Conservation (phyloP, 2,329 filamentous ascomycete genomes). For the Ramularia collo-cygni region DNA sequence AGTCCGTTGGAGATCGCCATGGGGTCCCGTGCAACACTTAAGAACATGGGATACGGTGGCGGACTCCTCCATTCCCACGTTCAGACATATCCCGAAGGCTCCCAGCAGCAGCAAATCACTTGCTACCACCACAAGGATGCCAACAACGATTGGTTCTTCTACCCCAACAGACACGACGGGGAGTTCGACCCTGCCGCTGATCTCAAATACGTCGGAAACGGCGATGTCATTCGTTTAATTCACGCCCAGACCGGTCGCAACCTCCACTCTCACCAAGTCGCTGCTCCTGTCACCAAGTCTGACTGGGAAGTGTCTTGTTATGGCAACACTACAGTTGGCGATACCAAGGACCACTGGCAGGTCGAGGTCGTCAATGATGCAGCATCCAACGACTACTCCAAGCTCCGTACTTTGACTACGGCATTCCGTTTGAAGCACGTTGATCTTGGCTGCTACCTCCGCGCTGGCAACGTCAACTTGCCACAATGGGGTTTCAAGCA, state of each 20-base stretch:
- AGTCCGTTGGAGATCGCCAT: slow-evolving; percentile 87
- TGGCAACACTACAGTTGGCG: slow-evolving; percentile 88
- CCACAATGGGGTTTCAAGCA: slow-evolving; percentile 99
- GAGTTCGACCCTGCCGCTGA: slow-evolving; percentile 66
- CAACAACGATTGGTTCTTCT: slow-evolving; percentile 99
- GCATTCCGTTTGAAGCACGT: slow-evolving; percentile 82
- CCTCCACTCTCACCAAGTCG: slow-evolving; percentile 85
- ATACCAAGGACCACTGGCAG: slow-evolving; percentile 96
- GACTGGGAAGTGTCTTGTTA: slow-evolving; percentile 94
- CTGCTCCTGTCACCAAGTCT: slow-evolving; percentile 80
- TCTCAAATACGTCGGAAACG: slow-evolving; percentile 68
- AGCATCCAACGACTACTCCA: slow-evolving; percentile 75
- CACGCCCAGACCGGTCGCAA: slow-evolving; percentile 96
- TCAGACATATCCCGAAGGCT: slow-evolving; percentile 92
- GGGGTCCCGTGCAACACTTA: slow-evolving; percentile 84
- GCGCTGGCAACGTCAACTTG: slow-evolving; percentile 90
- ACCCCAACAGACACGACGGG: slow-evolving; percentile 74
- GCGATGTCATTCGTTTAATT: slow-evolving; percentile 74
- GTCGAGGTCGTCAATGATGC: slow-evolving; percentile 88
- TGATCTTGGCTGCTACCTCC: slow-evolving; percentile 81
- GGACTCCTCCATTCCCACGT: slow-evolving; percentile 94
- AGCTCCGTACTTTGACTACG: slow-evolving; percentile 84
- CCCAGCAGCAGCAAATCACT: slow-evolving; percentile 89
- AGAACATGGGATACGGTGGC: slow-evolving; percentile 99
- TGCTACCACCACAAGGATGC: slow-evolving; percentile 99